Evolutionary conservation across 345 rosid genomes (phyloP), one percentile per base, ranked within the genome.

Genomic region (Hypericum androsaemum): DNA sequence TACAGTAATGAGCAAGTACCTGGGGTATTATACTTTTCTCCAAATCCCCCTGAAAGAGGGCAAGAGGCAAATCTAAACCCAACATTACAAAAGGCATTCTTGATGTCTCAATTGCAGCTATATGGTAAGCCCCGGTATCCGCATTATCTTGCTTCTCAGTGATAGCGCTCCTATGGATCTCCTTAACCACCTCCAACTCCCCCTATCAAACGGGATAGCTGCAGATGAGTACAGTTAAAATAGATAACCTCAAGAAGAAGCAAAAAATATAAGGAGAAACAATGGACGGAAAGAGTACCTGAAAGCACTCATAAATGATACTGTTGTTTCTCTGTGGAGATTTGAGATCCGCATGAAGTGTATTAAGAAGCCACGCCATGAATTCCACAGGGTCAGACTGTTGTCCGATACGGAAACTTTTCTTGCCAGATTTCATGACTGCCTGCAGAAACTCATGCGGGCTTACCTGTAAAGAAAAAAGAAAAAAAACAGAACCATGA

Each of bases 401-500:
- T 39, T 60, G 79, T 28, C 97, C 98, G 48, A 88, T 92, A 49
- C 88, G 82, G 60, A 88, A 92, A 35, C 78, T 64, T 58, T 92
- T 92, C 64, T 80, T 81, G 59, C 95, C 88, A 37, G 83, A 85
- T 77, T 88, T 85, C 98, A 85, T 92, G 54, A 92, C 94, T 53
- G 98, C 94, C 70, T 92, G 95, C 56, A 92, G 81, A 75, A 92
- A 92, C 63, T 92, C 98, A 63, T 92, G 98, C 12, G 98, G 98
- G 57, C 98, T 92, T 55, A 88, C 98, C 98, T 92, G 80, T 56
- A 66, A 41, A 65, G 7, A 35, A 37, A 56, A 55, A 60, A 54
- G 16, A 50, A 40, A 32, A 39, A 35, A 28, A 50, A 42, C 59
- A 8, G 41, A 45, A 43, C 43, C 49, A 39, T n/a, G 48, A 45